Evolutionary conservation across 179 eudicot genomes (phyloP), one percentile per base, ranked within the genome.

Genomic region (Silene noctiflora): DNA sequence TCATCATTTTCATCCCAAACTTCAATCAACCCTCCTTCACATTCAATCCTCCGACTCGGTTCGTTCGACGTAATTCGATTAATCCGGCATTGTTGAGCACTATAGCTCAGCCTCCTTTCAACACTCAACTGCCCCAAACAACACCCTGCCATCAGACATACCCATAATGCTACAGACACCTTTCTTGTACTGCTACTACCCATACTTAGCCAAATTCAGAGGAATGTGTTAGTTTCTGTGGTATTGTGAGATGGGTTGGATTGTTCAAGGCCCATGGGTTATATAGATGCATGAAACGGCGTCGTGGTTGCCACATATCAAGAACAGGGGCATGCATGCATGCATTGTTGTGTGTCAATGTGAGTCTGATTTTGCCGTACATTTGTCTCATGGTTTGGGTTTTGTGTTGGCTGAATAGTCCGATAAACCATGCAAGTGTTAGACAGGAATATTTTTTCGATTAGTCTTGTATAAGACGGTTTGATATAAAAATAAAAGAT

Each of bases 11-110:
- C 84, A 73, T 88, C 87, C 97, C 97, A 91, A 51, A 82, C 1
- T 78, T 91, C 97, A 19, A 83, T 76, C 53, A 77, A 61, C 35
- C 94, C 94, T 10, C 87, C 97, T 64, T 91, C 94, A 14, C 80
- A 85, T 67, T 90, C 81, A 24, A 88, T 72, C 80, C 77, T 71
- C 14, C 79, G 73, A 7, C 25, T 67, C 0, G 94, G 97, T 75
- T 91, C 86, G 66, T 64, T 72, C 22, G 88, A 76, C 20, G 79
- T 27, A 9, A 87, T 73, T 21, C 75, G 75, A 61, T 85, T 81
- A 17, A 90, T 25, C 63, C 84, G 80, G 80, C 93, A 89, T 60
- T 88, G 88, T 76, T 85, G 87, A 24, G 88, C 86, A 1, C 14
- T 7, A 72, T 53, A 61, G 76, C 80, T 86, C 75, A 75, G 75